phyloP scores from a whole-genome alignment of 2,329 filamentous ascomycete species.

The Lachnellula occidentalis region DNA sequence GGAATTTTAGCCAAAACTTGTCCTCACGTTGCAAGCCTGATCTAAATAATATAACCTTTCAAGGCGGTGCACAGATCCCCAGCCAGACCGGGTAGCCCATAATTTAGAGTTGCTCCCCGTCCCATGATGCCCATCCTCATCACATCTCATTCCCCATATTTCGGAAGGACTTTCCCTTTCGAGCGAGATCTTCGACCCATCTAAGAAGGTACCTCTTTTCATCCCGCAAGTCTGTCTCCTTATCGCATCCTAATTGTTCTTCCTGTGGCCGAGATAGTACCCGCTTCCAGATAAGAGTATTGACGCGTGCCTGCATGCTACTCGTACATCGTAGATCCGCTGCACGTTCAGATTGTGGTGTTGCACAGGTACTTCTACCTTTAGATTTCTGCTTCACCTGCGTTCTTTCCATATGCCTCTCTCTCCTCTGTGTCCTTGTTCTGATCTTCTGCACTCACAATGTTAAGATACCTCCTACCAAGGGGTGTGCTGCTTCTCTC shows the following conservation, averaged over 20 bases:
- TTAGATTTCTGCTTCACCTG: not conserved
- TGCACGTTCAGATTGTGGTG: not conserved
- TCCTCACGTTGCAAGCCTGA: too few relatives aligned
- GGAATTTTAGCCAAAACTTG: too few relatives aligned
- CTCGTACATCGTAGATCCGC: not conserved
- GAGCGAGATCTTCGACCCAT: not conserved
- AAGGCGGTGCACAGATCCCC: too few relatives aligned
- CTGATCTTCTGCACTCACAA: not conserved
- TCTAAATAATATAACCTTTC: too few relatives aligned
- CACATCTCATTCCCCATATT: not conserved
- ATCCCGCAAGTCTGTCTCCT: not conserved
- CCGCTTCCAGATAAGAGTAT: not conserved
- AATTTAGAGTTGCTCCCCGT: not conserved
- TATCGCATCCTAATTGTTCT: not conserved
- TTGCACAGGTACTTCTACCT: not conserved
- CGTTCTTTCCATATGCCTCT: not conserved
- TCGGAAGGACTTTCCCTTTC: conserved; percentile 4
- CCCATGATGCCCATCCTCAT: not conserved
- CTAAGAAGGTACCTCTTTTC: not conserved
- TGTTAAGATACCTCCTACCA: not conserved
- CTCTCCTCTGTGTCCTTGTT: not conserved
- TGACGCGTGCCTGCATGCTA: not conserved
- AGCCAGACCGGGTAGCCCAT: not conserved
- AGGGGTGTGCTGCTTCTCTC: conserved; percentile 1
- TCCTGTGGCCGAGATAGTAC: not conserved